Evolutionary conservation across 1,284 basidiomycete genomes (phyloP), one percentile per base, ranked within the genome.

Genomic region (Ganoderma boninense): DNA sequence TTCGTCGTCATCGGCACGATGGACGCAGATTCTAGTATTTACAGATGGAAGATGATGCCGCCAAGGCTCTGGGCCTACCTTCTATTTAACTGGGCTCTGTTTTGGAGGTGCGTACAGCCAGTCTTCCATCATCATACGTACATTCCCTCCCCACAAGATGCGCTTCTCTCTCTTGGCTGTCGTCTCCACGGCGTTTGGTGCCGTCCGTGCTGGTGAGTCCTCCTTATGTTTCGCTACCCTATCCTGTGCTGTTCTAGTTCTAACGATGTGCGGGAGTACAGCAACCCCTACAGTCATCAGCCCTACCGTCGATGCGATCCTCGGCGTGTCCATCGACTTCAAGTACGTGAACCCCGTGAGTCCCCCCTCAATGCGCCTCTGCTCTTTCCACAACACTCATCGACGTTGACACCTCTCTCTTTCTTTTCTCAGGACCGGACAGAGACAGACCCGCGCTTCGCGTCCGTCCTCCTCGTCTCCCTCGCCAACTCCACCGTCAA

Each of bases 331-430:
- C 16, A 13, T 57, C 16, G 56, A 35, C 56, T 57, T 57, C 29
- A 35, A 57, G 56, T 57, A 57, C 32, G 29, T 57, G 29, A 57
- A 57, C 56, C 29, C 56, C 4, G 56, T 57, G 32, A 57, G 29
- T 35, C 29, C 29, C 14, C 18, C 16, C 1, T 5, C 16, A 35
- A 20, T 14, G 7, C 1, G 26, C 29, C 7, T 57, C 29, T 18
- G 29, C 18, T 20, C 18, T 35, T 16, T 14, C 16, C 20, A 2
- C 32, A 20, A 32, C 18, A 7, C 5, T 20, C 56, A 35, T n/a
- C 6, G 5, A 20, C 29, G 35, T n/a, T 2, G 18, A 18, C 16
- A 18, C 26, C 29, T 18, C 29, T 32, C 35, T 35, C 35, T 16
- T 23, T 18, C 54, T 6, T 6, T 23, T 11, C 7, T 32, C 18